Base-by-base conservation (phyloP, 345 rosid species). In the Corchorus capsularis region DNA sequence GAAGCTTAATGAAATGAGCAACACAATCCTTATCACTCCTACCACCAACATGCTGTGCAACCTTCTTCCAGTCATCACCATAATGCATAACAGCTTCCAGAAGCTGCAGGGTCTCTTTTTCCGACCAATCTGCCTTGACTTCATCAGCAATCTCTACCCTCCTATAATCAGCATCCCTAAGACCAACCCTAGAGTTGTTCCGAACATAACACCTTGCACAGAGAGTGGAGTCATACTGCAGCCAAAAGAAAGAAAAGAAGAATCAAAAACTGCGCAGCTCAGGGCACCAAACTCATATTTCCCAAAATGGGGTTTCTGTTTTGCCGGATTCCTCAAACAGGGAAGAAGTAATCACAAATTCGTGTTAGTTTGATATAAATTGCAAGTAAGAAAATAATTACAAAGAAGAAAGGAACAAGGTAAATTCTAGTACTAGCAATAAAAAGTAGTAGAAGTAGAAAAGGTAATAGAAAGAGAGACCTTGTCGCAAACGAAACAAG, bases 151-250 rank as follows among this genome's bases (percentile, higher is more conserved):
- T 83, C 87, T 94, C 98, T 69, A 94, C 94, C 49, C 97, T 81
- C 84, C 93, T 87, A 80, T 92, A 94, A 84, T 92, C 98, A 0
- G 96, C 83, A 20, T 89, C 84, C 75, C 84, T 91, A n/a, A 94
- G 89, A 69, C 98, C 98, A 71, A 84, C 86, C 50, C 89, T 83
- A 78, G 87, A 87, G 85, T 91, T 93, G 22, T 97, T 95, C 27
- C 95, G 93, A 27, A 91, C 98, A 81, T 93, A 93, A 87, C 98
- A 94, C 74, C 98, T 90, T 5, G 97, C 98, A 79, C 98, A 94
- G 62, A 94, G 89, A 56, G 97, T 91, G 79, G 91, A 84, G 68
- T 91, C 94, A 81, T 89, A 83, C 98, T 91, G 92, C 71, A 76
- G 57, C 27, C 27, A 27, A 27, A 27, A 27, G 27, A 27, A 71